Evolutionary conservation across 2,329 filamentous ascomycete genomes (phyloP).

Genomic region (Verticillium tricorpus): DNA sequence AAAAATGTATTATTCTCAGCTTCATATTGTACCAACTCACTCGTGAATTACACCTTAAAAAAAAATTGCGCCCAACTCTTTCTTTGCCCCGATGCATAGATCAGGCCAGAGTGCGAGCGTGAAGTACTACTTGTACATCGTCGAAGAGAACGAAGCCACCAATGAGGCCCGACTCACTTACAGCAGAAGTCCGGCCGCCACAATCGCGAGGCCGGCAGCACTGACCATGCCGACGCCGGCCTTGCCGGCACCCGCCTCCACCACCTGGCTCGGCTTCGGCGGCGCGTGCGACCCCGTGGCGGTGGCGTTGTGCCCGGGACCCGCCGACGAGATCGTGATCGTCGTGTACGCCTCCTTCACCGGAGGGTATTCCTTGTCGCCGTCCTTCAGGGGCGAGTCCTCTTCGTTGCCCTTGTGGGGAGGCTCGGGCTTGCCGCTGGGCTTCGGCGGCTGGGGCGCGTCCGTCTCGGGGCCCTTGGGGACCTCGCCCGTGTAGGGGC

Average conservation of each 20-base stretch:
- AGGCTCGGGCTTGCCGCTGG: neutral
- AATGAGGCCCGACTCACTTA: neutral
- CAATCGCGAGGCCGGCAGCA: constrained; percentile 15
- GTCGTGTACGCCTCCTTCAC: constrained; percentile 18
- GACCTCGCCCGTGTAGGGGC: constrained; percentile 16
- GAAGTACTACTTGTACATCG: neutral
- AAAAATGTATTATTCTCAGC: too few relatives aligned
- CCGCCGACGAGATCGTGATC: constrained; percentile 15
- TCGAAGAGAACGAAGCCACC: neutral
- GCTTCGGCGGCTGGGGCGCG: neutral
- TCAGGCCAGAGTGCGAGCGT: too few relatives aligned
- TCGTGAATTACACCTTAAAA: too few relatives aligned
- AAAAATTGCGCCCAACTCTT: neutral
- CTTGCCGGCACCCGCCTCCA: constrained; percentile 11
- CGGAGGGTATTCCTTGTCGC: neutral
- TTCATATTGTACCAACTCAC: too few relatives aligned
- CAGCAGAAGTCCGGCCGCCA: constrained; percentile 2
- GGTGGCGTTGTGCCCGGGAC: neutral
- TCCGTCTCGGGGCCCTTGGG: neutral
- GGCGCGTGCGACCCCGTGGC: neutral
- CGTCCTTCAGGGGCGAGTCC: constrained; percentile 8
- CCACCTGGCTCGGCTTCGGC: constrained; percentile 7
- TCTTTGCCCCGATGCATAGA: neutral
- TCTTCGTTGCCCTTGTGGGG: neutral
- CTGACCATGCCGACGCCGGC: constrained; percentile 6